These are phyloP conservation scores for Magnaporthales sp. DNA, from an alignment of 2,329 filamentous ascomycete genomes.

Conservation along the genomic window DNA sequence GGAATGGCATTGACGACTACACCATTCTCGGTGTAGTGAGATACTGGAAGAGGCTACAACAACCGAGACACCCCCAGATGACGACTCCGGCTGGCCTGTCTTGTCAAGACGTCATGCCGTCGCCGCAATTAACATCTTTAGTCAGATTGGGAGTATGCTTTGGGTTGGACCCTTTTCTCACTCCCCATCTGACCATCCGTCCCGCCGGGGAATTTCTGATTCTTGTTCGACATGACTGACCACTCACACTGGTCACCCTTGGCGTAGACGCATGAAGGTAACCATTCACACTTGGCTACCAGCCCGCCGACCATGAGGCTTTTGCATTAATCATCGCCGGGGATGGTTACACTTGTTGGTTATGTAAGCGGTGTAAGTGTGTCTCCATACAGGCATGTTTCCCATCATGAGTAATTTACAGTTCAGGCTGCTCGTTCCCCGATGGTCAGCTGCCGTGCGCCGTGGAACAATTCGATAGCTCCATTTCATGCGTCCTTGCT, in stretches of 20 bases:
- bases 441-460: not conserved
- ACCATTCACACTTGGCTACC: not conserved
- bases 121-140: not conserved
- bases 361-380: not conserved
- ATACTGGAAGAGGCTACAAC: not conserved
- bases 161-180: not conserved
- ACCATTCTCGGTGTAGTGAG: not conserved
- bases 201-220: not conserved
- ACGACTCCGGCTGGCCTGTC: not conserved
- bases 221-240: not conserved
- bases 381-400: not conserved
- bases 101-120: not conserved
- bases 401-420: not conserved
- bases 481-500: not conserved
- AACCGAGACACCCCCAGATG: not conserved
- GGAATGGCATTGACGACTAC: not conserved
- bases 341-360: not conserved
- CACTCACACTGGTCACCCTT: not conserved
- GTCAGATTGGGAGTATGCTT: not conserved
- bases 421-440: not conserved
- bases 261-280: not conserved
- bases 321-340: not conserved
- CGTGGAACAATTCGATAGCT: not conserved
- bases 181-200: not conserved
- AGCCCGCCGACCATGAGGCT: not conserved